A percentile compares a stretch with the other conserved stretches of the same genome.
Conservation (phyloP, 1,284 basidiomycete species). For the Trichosporon sp. region DNA sequence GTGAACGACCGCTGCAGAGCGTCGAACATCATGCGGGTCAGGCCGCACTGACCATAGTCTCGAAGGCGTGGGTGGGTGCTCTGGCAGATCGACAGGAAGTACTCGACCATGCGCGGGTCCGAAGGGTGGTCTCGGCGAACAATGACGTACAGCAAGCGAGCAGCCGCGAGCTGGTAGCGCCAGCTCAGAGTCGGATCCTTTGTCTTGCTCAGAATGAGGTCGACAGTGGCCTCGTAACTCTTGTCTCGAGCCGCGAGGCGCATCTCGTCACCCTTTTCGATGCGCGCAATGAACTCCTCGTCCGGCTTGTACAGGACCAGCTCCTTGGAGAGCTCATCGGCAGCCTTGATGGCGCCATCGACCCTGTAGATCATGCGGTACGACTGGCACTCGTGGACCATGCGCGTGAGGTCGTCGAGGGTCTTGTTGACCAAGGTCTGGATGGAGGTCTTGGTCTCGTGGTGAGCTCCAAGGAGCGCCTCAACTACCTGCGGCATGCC, state of each 20-base stretch:
- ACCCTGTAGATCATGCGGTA: conserved; percentile 28
- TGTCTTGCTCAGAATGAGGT: conserved; percentile 64
- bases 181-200: conserved; percentile 59
- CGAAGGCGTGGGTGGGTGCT: conserved; percentile 80
- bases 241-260: conserved; percentile 38
- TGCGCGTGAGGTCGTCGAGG: conserved; percentile 56
- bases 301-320: conserved; percentile 23
- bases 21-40: conserved; percentile 67
- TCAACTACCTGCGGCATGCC: conserved; percentile 63
- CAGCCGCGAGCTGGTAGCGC: conserved; percentile 78
- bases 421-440: conserved; percentile 76
- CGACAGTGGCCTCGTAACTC: conserved; percentile 47
- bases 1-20: conserved; percentile 82
- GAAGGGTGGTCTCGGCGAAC: conserved; percentile 69
- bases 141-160: conserved; percentile 65
- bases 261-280: conserved; percentile 33
- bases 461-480: conserved; percentile 74
- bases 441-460: conserved; percentile 90
- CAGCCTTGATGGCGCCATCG: conserved; percentile 28
- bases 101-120: conserved; percentile 59
- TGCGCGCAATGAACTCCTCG: conserved; percentile 31
- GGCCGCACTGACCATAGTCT: conserved; percentile 61
- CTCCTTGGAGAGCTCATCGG: conserved; percentile 26
- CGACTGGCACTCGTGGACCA: conserved; percentile 37
- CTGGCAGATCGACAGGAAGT: conserved; percentile 62